Base-by-base conservation (phyloP, 768 basidiomycete genomes). In the Crassisporium funariophilum region DNA sequence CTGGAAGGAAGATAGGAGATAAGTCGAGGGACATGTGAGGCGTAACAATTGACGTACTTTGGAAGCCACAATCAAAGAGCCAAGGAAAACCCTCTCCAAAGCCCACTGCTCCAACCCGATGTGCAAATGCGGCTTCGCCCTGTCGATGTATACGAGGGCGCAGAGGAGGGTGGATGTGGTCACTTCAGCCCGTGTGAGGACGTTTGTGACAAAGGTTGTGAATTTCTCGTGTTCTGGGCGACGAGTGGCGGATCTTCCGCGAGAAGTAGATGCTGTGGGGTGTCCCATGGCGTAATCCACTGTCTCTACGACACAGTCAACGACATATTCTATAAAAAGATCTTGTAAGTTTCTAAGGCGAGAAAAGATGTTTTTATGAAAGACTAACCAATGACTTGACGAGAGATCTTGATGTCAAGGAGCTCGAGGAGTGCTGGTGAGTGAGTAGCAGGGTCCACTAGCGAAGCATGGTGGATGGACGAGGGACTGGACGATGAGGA, bases 31-130 rank as follows among this genome's bases (percentile, higher is more conserved):
- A 36, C 17, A 46, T 13, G 15, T 47, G 43, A 44, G 40, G 41
- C 13, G 39, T 25, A 33, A 43, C 54, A 50, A 50, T 31, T 46
- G 42, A 67, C 62, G 54, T 62, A 88, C 86, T 76, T 94, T 95
- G 69, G 86, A 86, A 5, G 92, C 91, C 37, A 81, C 74, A 66
- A 95, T 93, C 53, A 94, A 67, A n/a, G 91, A 84, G 41, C 92
- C 92, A 34, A 95, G 79, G 69, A 95, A 94, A 22, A 95, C 91
- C 33, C 92, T 83, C 67, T 94, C 91, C 39, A 88, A 76, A 11
- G 91, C 92, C 88, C 88, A 90, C 59, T 88, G 83, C 61, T 89
- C 86, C 49, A 88, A 72, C 7, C 86, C 86, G 54, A 90, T 90
- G 60, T 87, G 84, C 34, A 91, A 75, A 64, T 89, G 86, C 3